Evolutionary conservation across 2,329 filamentous ascomycete genomes (phyloP).

Genomic region (Pseudogymnoascus sp.): DNA sequence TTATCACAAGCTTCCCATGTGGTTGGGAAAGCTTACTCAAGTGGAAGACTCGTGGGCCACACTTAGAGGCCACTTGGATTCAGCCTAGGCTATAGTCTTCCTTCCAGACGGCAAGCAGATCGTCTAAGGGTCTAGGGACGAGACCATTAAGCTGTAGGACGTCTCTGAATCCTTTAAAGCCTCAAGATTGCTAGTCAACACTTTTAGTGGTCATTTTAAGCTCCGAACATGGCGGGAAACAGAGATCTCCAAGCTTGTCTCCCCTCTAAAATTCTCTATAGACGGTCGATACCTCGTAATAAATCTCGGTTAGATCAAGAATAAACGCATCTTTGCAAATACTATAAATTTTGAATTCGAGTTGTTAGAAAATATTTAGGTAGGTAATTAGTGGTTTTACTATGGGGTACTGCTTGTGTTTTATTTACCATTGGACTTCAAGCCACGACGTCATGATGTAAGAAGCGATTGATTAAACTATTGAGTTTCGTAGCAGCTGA

Average conservation of each 20-base stretch:
- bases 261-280: too few relatives aligned
- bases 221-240: too few relatives aligned
- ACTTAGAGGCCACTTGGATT: slow-evolving; percentile 5
- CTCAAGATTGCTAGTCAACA: not conserved
- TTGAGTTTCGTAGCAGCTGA: slow-evolving; percentile 16
- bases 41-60: slow-evolving; percentile 15
- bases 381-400: slow-evolving; percentile 16
- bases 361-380: too few relatives aligned
- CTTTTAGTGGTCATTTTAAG: too few relatives aligned
- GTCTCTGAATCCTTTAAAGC: not conserved
- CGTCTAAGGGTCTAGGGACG: slow-evolving; percentile 9
- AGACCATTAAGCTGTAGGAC: slow-evolving; percentile 1
- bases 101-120: slow-evolving; percentile 17
- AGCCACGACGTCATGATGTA: slow-evolving; percentile 15
- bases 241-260: too few relatives aligned
- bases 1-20: slow-evolving; percentile 12
- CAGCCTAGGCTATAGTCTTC: slow-evolving; percentile 12
- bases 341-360: too few relatives aligned
- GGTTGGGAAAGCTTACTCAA: slow-evolving; percentile 14
- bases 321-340: too few relatives aligned
- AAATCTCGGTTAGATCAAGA: too few relatives aligned
- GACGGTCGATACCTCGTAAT: too few relatives aligned
- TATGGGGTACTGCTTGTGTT: slow-evolving; percentile 16
- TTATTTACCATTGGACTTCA: slow-evolving; percentile 15
- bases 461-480: slow-evolving; percentile 16